Conservation (phyloP, 2,329 filamentous ascomycete genomes). For the Coleophoma crateriformis region DNA sequence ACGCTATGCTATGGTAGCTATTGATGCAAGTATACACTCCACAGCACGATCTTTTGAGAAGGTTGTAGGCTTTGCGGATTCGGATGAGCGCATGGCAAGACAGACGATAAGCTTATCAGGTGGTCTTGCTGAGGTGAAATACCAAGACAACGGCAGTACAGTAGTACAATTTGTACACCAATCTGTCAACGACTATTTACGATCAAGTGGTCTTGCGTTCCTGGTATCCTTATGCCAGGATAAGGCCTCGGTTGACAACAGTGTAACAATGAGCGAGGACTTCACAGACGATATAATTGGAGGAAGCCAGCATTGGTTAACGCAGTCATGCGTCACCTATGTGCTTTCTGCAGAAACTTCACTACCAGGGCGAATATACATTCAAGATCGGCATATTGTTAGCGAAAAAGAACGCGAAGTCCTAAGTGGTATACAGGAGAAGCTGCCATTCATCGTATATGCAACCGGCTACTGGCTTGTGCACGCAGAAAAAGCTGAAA, state of each 20-base stretch:
- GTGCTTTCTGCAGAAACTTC: too few species aligned
- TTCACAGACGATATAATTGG: too few species aligned
- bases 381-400: too few species aligned
- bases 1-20: constrained; percentile 1
- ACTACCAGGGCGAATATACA: too few species aligned
- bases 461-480: not conserved
- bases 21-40: constrained; percentile 1
- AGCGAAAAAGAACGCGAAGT: too few species aligned
- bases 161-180: constrained; percentile 35
- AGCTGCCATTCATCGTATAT: not conserved
- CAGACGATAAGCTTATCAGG: constrained; percentile 8
- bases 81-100: constrained; percentile 1
- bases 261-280: too few species aligned
- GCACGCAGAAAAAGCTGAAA: not conserved
- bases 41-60: not conserved
- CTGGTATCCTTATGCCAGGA: too few species aligned
- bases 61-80: not conserved
- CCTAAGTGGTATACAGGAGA: not conserved
- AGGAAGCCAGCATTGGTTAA: too few species aligned
- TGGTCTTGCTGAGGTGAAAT: constrained; percentile 9
- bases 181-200: constrained; percentile 31
- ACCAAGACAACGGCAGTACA: constrained; percentile 3
- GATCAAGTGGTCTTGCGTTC: constrained; percentile 17
- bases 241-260: too few species aligned
- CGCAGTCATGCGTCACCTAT: too few species aligned